Base-by-base conservation (phyloP, 2,329 filamentous ascomycete species). In the Piedraia hortae region DNA sequence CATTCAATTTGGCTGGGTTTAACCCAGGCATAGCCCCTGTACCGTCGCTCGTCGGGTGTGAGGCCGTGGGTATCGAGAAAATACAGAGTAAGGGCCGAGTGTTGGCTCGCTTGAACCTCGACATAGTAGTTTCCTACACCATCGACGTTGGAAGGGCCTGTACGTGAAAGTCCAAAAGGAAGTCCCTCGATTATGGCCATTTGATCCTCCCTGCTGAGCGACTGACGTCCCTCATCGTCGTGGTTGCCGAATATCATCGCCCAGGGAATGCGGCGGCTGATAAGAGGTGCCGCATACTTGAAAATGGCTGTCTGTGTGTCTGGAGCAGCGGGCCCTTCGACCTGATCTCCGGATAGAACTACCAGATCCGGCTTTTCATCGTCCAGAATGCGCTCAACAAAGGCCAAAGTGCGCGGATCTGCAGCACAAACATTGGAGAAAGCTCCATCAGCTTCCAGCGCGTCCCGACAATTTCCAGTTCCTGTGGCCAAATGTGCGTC, bases 181-280 rank as follows among this genome's bases (percentile, higher is more conserved):
- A 97, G 56, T 1, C 67, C 65, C 42, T 90, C 67, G 35, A 90
- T 65, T 8, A 97, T 55, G 3, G 64, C 55, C 80, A 97, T 93
- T 38, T 85, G 69, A 2, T 62, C 61, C 4, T 59, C 52, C 25
- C 85, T 70, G 9, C 67, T 62, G 31, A 91, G 58, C 11, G 36
- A 34, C 6, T 31, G 28, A 6, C 26, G 21, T 15, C 69, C 68
- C 51, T 93, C 82, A 37, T 93, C 82, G 39, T 97, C 85, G 44
- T 97, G 85, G 43, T 97, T 97, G 25, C 85, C 85, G 38, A 93
- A 91, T 27, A 97, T 93, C 28, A 70, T 68, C 9, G 78, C 74
- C 38, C 88, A 93, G 0, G 85, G 85, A 16, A 93, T 77, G 36
- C 77, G 75, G 42, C 73, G 73, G 42, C 77, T 65, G 29, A 77